Conservation (phyloP, 1,139 yeast genomes). For the Saccharomycopsis hybrid region DNA sequence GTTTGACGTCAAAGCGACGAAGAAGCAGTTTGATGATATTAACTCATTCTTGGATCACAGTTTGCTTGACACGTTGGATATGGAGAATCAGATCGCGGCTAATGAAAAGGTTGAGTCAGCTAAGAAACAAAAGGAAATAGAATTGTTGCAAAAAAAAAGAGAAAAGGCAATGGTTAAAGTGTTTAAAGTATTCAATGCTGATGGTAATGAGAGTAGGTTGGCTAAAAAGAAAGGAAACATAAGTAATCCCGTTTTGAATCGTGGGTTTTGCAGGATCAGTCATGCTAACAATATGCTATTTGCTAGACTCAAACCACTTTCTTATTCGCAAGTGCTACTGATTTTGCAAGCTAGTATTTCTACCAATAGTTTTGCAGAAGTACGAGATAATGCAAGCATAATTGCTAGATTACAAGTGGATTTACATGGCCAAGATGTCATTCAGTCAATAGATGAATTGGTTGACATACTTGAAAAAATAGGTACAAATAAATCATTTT, state of each 20-base stretch:
- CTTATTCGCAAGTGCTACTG: too few species aligned
- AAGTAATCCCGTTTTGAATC: neutral
- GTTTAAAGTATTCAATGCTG: conserved; percentile 2
- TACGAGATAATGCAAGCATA: too few species aligned
- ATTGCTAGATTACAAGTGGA: too few species aligned
- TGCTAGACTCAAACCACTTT: too few species aligned
- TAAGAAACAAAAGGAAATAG: neutral
- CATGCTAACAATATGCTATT: neutral
- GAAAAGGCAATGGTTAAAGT: neutral
- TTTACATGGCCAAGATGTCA: too few species aligned
- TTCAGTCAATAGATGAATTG: too few species aligned
- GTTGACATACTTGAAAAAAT: too few species aligned
- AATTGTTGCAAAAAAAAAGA: neutral
- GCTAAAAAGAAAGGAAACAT: neutral
- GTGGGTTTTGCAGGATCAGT: neutral
- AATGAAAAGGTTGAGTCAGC: conserved; percentile 1
- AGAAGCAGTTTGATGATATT: conserved; percentile 6
- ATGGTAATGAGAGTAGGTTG: neutral
- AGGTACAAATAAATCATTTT: too few species aligned
- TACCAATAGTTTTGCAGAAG: too few species aligned
- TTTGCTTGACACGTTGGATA: conserved; percentile 9
- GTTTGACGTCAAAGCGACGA: neutral
- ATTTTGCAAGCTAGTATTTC: too few species aligned
- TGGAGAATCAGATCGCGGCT: conserved; percentile 11
- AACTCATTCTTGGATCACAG: conserved; percentile 11